Evolutionary conservation across 1,139 yeast species (phyloP).

Genomic region (Pichia norvegensis): DNA sequence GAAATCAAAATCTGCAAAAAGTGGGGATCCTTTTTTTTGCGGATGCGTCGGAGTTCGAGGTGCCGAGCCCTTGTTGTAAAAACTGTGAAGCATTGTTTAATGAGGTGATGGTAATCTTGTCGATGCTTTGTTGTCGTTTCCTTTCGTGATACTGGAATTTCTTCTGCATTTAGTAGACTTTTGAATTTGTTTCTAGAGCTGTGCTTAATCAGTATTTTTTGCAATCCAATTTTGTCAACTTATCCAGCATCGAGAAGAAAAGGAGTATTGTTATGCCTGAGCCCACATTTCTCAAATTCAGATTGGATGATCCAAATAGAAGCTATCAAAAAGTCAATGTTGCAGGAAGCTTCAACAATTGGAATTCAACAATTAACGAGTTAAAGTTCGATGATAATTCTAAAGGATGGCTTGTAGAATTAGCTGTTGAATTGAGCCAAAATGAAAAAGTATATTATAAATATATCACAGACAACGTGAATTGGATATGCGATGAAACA

Average conservation of each 20-base stretch:
- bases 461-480: slow-evolving; percentile 19
- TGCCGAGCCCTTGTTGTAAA: no score
- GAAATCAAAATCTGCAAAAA: no score
- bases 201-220: background rate
- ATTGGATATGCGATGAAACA: slow-evolving; percentile 21
- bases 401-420: slow-evolving; percentile 9
- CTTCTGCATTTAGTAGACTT: no score
- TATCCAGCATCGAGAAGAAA: background rate
- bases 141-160: no score
- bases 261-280: background rate
- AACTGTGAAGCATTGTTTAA: no score
- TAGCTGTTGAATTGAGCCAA: slow-evolving; percentile 5
- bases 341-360: slow-evolving; percentile 18
- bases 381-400: slow-evolving; percentile 4
- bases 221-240: background rate
- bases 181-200: background rate
- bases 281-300: slow-evolving; percentile 3
- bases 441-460: slow-evolving; percentile 21
- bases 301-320: slow-evolving; percentile 6
- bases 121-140: no score
- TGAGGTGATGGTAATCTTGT: no score
- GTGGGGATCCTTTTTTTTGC: no score
- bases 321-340: slow-evolving; percentile 9
- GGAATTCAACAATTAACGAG: slow-evolving; percentile 10
- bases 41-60: no score